These are phyloP conservation scores for Lophiotrema nucula DNA, from an alignment of 495 filamentous ascomycete species.

Conservation along the genomic window DNA sequence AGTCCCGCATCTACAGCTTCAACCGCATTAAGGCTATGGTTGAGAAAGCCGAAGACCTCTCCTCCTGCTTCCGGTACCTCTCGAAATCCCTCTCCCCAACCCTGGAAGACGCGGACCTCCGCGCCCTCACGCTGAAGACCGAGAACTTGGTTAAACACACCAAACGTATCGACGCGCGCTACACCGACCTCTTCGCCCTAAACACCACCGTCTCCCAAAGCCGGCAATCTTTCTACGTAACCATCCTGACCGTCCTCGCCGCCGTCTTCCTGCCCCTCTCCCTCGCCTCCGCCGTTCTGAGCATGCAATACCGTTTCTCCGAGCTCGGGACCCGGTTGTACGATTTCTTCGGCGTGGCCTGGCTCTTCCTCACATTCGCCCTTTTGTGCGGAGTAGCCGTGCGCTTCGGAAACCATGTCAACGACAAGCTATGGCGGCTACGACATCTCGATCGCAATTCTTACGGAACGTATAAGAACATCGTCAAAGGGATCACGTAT, in stretches of 20 bases:
- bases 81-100: background rate
- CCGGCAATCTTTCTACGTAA: background rate
- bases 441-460: background rate
- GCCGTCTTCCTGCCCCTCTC: background rate
- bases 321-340: background rate
- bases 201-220: background rate
- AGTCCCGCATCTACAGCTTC: background rate
- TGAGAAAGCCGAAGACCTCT: background rate
- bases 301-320: background rate
- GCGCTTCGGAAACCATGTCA: background rate
- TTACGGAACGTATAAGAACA: background rate
- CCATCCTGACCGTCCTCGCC: background rate
- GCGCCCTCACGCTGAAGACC: background rate
- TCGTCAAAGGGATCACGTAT: background rate
- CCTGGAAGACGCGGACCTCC: background rate
- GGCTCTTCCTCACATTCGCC: background rate
- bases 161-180: background rate
- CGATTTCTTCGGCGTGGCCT: constrained; percentile 1
- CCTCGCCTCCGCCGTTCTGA: background rate
- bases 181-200: background rate
- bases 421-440: background rate
- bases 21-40: background rate
- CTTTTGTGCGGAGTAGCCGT: background rate
- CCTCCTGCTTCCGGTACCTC: background rate
- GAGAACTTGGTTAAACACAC: background rate